These are phyloP conservation scores for Fusarium pseudograminearum DNA, from an alignment of 2,329 filamentous ascomycete species.

Conservation along the genomic window DNA sequence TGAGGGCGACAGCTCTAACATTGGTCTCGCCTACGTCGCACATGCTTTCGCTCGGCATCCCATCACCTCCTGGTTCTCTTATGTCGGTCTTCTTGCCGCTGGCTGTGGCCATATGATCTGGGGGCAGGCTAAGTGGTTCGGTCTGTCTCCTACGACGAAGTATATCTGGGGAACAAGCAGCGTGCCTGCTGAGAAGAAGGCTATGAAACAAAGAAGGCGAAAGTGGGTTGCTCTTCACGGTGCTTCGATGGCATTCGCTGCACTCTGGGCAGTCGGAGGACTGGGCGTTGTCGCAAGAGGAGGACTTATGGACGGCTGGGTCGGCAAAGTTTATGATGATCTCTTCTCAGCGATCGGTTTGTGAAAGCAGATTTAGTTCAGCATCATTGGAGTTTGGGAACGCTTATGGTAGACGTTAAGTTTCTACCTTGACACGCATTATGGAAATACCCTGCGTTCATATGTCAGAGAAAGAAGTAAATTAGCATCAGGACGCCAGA, in stretches of 20 bases:
- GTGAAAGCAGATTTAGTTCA: conserved; percentile 32
- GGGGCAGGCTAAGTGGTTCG: conserved; percentile 87
- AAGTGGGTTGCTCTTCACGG: conserved; percentile 80
- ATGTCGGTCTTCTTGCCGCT: conserved; percentile 73
- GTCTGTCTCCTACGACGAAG: conserved; percentile 68
- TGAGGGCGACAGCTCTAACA: conserved; percentile 87
- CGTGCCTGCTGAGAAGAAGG: conserved; percentile 61
- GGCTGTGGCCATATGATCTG: conserved; percentile 84
- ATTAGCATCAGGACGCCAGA: not conserved
- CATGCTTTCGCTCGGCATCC: conserved; percentile 85
- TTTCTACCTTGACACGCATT: conserved; percentile 34
- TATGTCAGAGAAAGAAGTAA: conserved; percentile 15
- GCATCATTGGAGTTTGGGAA: conserved; percentile 44
- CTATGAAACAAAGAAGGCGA: conserved; percentile 68
- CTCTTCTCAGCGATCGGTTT: conserved; percentile 59
- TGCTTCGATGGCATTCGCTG: conserved; percentile 66
- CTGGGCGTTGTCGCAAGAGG: conserved; percentile 81
- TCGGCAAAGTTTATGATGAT: conserved; percentile 82
- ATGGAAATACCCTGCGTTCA: conserved; percentile 43
- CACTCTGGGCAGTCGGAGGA: conserved; percentile 84
- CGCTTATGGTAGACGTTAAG: conserved; percentile 34
- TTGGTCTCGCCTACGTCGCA: conserved; percentile 84
- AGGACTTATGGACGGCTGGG: conserved; percentile 79
- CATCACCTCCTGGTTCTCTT: conserved; percentile 74
- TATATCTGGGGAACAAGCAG: conserved; percentile 58